phyloP scores from a whole-genome alignment of 257 asterid genomes.

The Galeopsis tetrahit region DNA sequence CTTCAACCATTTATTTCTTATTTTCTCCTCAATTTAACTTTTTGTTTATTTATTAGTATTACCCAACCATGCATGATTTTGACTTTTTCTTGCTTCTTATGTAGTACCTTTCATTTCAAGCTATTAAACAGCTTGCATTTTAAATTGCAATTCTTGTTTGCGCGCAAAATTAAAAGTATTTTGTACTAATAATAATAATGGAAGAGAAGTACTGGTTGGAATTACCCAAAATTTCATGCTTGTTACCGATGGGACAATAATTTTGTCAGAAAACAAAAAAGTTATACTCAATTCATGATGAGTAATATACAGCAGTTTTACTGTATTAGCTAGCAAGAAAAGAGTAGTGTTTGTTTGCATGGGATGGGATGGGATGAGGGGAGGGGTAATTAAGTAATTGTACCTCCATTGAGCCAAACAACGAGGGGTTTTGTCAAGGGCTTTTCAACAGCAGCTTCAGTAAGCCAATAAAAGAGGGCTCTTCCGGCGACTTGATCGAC shows the following conservation, averaged over 20 bases:
- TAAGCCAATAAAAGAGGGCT: constrained; percentile 91
- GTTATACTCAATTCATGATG: no score
- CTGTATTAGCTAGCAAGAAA: not conserved
- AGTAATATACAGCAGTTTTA: not conserved
- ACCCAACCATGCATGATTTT: constrained; percentile 22
- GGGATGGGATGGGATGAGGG: not conserved
- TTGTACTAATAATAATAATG: not conserved
- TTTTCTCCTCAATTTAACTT: not conserved
- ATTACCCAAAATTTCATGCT: constrained; percentile 38
- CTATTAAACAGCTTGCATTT: constrained; percentile 10
- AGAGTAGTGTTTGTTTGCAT: not conserved
- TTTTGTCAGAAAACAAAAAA: not conserved
- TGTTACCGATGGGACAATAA: constrained; percentile 30
- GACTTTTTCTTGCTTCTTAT: not conserved
- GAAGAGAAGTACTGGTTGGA: constrained; percentile 10
- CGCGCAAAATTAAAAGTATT: no score
- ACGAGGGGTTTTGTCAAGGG: constrained; percentile 71
- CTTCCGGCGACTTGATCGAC: constrained; percentile 74
- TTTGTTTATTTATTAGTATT: not conserved
- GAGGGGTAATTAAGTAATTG: not conserved
- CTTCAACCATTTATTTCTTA: constrained; percentile 46
- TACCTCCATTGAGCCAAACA: constrained; percentile 97
- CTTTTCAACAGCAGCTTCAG: constrained; percentile 64
- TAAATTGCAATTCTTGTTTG: not conserved
- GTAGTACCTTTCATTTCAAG: not conserved